Percentiles rank a stretch among this genome's conserved stretches.
Conservation (phyloP, 1,139 yeast species). For the Hemisphaericaspora xylofermentans region DNA sequence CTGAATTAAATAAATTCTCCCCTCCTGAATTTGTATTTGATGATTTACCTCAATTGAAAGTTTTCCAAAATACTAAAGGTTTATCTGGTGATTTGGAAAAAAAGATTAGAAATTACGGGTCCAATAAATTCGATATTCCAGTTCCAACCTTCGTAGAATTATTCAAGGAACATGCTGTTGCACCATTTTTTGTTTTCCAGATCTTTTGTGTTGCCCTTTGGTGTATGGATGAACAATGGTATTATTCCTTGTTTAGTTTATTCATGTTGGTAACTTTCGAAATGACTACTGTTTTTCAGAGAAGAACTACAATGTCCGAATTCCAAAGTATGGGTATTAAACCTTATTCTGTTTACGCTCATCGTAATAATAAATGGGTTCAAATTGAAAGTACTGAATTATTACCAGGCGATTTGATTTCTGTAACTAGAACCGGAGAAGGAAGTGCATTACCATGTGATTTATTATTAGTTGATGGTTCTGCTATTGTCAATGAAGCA, state of each 20-base stretch:
- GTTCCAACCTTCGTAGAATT: constrained; percentile 87
- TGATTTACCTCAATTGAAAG: constrained; percentile 54
- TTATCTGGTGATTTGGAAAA: constrained; percentile 58
- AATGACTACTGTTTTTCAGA: constrained; percentile 91
- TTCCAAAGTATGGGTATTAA: constrained; percentile 97
- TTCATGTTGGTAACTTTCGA: constrained; percentile 93
- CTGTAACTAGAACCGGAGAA: constrained; percentile 83
- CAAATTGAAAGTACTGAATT: constrained; percentile 70
- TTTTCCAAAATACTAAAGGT: constrained; percentile 65
- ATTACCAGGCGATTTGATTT: constrained; percentile 90
- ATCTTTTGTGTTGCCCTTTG: constrained; percentile 93
- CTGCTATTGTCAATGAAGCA: constrained; percentile 94
- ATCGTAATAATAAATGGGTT: constrained; percentile 70
- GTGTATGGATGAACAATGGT: constrained; percentile 98
- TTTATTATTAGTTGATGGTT: constrained; percentile 76
- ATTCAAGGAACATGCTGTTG: constrained; percentile 96
- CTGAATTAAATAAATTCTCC: constrained; percentile 53
- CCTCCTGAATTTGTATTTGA: constrained; percentile 85
- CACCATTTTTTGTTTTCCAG: constrained; percentile 97
- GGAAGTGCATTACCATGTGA: constrained; percentile 98
- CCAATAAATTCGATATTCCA: constrained; percentile 89
- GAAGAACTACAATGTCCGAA: constrained; percentile 91
- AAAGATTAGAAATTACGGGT: constrained; percentile 67
- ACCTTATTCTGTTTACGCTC: constrained; percentile 77
- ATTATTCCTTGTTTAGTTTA: constrained; percentile 84